Percentiles rank a stretch among this genome's conserved stretches.
These are phyloP conservation scores for Cladophialophora psammophila DNA, from an alignment of 2,329 filamentous ascomycete species.

Conservation along the genomic window DNA sequence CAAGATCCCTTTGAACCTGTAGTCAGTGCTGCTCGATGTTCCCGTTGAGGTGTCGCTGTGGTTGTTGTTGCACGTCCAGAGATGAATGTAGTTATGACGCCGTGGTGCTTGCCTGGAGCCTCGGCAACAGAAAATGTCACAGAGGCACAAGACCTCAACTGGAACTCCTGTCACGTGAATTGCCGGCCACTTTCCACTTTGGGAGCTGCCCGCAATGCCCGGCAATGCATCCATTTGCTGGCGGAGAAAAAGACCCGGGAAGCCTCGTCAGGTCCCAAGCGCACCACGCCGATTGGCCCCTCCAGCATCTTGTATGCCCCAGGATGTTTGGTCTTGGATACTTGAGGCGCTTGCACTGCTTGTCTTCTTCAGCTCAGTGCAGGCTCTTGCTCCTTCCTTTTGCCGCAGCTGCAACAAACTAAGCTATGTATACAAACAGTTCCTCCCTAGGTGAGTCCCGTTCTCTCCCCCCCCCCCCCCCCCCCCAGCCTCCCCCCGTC, in stretches of 20 bases:
- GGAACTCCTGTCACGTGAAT: no score
- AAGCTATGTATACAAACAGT: background rate
- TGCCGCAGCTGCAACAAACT: background rate
- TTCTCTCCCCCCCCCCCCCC: no score
- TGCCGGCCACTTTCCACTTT: no score
- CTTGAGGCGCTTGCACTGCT: background rate
- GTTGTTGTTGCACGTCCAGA: no score
- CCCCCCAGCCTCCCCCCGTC: background rate
- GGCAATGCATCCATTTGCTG: background rate
- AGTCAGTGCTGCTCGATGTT: background rate
- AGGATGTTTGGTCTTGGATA: no score
- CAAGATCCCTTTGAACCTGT: background rate
- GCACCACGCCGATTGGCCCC: conserved; percentile 18
- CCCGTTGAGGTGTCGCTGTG: no score
- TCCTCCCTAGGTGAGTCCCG: background rate
- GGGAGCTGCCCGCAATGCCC: background rate
- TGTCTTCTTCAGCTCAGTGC: background rate
- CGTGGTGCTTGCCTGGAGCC: no score
- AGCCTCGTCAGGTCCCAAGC: conserved; percentile 3
- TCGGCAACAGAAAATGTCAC: no score
- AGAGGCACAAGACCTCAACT: no score
- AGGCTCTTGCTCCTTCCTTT: background rate
- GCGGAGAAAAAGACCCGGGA: background rate
- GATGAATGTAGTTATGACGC: no score
- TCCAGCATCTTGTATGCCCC: background rate